phyloP scores from a whole-genome alignment of 2,329 filamentous ascomycete species.

The Phialemoniopsis sp. region DNA sequence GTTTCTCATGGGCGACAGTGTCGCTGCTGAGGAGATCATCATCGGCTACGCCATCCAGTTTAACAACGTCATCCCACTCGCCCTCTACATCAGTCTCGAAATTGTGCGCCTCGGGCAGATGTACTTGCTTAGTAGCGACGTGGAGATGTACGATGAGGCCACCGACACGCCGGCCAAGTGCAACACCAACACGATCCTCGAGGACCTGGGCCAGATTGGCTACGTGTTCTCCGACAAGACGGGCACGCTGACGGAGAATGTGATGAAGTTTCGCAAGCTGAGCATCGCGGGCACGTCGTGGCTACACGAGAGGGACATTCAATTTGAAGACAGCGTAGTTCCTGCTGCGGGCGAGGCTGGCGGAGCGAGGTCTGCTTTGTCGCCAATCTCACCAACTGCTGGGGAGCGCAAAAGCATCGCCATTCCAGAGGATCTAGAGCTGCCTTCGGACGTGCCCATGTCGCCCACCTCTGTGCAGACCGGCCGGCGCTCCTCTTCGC shows the following conservation, averaged over 20 bases:
- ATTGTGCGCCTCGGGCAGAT: constrained; percentile 78
- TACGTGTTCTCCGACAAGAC: constrained; percentile 96
- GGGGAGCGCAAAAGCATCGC: constrained; percentile 10
- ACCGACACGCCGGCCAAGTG: constrained; percentile 84
- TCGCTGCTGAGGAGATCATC: constrained; percentile 78
- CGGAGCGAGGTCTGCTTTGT: constrained; percentile 10
- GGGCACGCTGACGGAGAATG: constrained; percentile 88
- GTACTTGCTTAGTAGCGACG: constrained; percentile 72
- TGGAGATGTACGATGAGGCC: constrained; percentile 86
- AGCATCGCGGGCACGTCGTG: constrained; percentile 86
- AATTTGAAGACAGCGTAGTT: constrained; percentile 23
- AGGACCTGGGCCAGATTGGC: constrained; percentile 85
- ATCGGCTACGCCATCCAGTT: constrained; percentile 94
- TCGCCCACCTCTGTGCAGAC: constrained; percentile 7
- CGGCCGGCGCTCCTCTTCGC: constrained; percentile 40
- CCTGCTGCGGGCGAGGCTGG: constrained; percentile 2
- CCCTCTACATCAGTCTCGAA: constrained; percentile 87
- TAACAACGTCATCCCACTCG: constrained; percentile 90
- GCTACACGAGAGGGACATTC: constrained; percentile 75
- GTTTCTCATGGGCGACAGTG: constrained; percentile 68
- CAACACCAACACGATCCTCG: constrained; percentile 91
- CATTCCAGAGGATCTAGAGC: constrained; percentile 6
- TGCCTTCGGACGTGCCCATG: constrained; percentile 17
- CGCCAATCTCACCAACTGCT: not conserved
- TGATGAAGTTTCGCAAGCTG: constrained; percentile 93